Evolutionary conservation across 2,329 filamentous ascomycete species (phyloP).

Genomic region (Talaromyces sp.): DNA sequence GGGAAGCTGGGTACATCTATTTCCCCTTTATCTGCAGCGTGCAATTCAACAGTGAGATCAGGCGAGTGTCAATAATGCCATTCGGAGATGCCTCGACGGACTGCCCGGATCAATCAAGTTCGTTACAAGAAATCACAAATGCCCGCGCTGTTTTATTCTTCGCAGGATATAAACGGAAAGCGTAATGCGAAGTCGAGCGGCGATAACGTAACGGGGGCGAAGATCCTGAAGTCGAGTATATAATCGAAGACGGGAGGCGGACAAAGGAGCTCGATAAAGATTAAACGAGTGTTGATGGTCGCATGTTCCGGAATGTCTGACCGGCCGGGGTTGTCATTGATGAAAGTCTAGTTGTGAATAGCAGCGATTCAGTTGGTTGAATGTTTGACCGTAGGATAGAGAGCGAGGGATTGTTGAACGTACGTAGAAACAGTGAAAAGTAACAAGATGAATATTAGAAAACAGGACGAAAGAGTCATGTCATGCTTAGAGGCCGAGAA

Average conservation of each 20-base stretch:
- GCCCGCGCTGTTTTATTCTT: too few species aligned
- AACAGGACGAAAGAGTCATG: not conserved
- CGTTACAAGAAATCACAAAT: not conserved
- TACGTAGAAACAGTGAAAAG: not conserved
- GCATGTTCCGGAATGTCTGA: constrained; percentile 5
- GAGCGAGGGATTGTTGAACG: not conserved
- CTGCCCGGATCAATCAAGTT: not conserved
- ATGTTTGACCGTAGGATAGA: too few species aligned
- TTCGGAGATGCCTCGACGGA: not conserved
- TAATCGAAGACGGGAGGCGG: not conserved
- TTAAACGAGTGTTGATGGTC: constrained; percentile 8
- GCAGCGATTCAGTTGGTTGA: not conserved
- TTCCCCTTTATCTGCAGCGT: not conserved
- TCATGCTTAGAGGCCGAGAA: not conserved
- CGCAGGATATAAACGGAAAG: not conserved
- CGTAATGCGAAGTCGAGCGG: not conserved
- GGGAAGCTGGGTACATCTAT: constrained; percentile 1
- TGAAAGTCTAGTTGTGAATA: not conserved
- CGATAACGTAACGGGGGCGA: not conserved
- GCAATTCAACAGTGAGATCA: not conserved
- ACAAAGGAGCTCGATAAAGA: not conserved
- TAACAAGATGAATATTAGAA: not conserved
- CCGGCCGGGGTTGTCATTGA: constrained; percentile 4
- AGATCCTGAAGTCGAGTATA: not conserved
- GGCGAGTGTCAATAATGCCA: not conserved